Percentiles rank a stretch among this genome's conserved stretches.
These are phyloP conservation scores for Fraxinus ornus DNA, from an alignment of 305 asterid genomes.

Conservation along the genomic window DNA sequence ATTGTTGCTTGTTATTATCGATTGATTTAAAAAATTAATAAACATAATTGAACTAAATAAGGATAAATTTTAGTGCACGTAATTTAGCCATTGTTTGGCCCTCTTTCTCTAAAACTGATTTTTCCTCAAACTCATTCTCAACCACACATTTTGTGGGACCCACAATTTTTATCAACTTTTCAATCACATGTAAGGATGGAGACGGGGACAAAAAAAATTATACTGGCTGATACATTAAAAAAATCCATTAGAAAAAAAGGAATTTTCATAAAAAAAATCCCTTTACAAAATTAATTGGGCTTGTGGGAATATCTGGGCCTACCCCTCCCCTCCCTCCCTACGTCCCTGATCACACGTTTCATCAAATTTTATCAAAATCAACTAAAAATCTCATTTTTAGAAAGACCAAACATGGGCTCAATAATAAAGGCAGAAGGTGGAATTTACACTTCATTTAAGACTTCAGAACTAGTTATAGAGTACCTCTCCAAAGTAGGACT, in stretches of 20 bases:
- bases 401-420: background rate
- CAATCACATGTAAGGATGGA: background rate
- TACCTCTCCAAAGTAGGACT: slow-evolving; percentile 7
- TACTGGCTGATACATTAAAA: background rate
- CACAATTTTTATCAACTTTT: background rate
- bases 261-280: background rate
- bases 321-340: background rate
- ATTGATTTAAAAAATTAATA: background rate
- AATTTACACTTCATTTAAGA: background rate
- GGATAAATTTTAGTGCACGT: background rate
- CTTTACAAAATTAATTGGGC: background rate
- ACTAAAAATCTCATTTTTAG: background rate
- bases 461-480: slow-evolving; percentile 1
- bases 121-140: background rate
- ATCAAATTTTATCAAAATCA: background rate
- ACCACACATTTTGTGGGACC: background rate
- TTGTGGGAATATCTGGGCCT: background rate
- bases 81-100: background rate
- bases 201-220: background rate
- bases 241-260: background rate
- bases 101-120: background rate
- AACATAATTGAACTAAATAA: background rate
- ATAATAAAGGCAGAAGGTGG: background rate
- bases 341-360: background rate
- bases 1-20: background rate